Percentiles rank a stretch among this genome's conserved stretches.
Evolutionary conservation across 108 stramenopile species (phyloP).

Genomic region (Nannochloropsis gaditana): DNA sequence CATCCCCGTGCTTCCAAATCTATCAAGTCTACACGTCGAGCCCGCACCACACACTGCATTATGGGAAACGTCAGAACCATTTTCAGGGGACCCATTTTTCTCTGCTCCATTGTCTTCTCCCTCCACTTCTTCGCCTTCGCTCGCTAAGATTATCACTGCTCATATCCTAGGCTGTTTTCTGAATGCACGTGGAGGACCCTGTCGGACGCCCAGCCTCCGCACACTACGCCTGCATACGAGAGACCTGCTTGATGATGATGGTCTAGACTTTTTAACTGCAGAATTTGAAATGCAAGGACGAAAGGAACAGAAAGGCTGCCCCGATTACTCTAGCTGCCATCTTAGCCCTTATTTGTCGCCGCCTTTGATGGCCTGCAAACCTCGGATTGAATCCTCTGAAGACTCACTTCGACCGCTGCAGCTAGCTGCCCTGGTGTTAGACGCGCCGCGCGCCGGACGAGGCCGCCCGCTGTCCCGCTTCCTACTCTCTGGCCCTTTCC

Average conservation of each 20-base stretch:
- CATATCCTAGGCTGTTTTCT: neutral
- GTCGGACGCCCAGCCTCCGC: neutral
- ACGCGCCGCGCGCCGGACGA: neutral
- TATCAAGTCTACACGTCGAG: neutral
- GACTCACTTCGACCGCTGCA: neutral
- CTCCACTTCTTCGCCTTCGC: slow-evolving; percentile 15
- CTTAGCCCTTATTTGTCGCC: neutral
- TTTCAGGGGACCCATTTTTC: neutral
- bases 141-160: neutral
- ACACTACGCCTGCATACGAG: neutral
- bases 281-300: neutral
- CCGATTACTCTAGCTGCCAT: neutral
- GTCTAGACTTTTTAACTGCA: neutral
- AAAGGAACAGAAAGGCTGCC: neutral
- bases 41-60: neutral
- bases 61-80: neutral
- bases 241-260: neutral
- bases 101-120: neutral
- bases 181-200: neutral
- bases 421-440: neutral
- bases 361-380: neutral
- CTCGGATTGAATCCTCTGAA: neutral
- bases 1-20: neutral
- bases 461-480: neutral
- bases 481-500: neutral